Evolutionary conservation across 192 early-diverging fungal genomes (phyloP), one percentile per base, ranked within the genome.

Genomic region (Dimargaris verticillata): DNA sequence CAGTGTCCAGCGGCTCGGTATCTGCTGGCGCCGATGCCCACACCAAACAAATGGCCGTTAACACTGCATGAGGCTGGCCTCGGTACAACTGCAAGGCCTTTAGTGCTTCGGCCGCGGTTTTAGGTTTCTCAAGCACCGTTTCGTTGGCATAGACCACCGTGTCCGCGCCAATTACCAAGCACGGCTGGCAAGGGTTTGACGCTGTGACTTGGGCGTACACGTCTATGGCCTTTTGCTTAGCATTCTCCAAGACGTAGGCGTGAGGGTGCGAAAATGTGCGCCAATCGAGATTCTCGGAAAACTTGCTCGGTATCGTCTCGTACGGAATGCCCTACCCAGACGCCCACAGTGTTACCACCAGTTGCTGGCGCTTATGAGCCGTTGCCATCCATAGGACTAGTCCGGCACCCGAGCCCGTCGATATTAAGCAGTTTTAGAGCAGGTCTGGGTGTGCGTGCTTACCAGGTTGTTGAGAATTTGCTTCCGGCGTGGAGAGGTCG

Each of bases 81-180:
- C 73, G 29, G 17, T 47, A 61, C 3, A 66, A 24, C 61, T 72
- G 76, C 50, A 93, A 69, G 0, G 66, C 64, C 18, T 67, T 66
- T 24, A 95, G 64, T 67, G 87, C 88, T 5, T 64, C 67, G 0
- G 74, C 61, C 0, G 88, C 92, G 46, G 83, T 73, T 20, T 76
- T 67, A 18, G 92, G 92, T 64, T 95, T 95, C 61, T 92, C 92
- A 2, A 95, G 76, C 18, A 95, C 90, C 28, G 57, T 44, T n/a
- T 72, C 70, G 17, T 77, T 69, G 1, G 77, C 62, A 11, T 77
- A 44, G 20, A 91, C 86, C 0, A 95, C 77, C 0, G 92, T 95
- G 64, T 95, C 92, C n/a, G 88, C 78, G 3, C 80, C 79, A 46
- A 93, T 90, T 20, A 91, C 72, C 42, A 91, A 61, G 61, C 82